These are phyloP conservation scores for Cryptococcus depauperatus DNA, from an alignment of 1,284 basidiomycete genomes.

Conservation along the genomic window DNA sequence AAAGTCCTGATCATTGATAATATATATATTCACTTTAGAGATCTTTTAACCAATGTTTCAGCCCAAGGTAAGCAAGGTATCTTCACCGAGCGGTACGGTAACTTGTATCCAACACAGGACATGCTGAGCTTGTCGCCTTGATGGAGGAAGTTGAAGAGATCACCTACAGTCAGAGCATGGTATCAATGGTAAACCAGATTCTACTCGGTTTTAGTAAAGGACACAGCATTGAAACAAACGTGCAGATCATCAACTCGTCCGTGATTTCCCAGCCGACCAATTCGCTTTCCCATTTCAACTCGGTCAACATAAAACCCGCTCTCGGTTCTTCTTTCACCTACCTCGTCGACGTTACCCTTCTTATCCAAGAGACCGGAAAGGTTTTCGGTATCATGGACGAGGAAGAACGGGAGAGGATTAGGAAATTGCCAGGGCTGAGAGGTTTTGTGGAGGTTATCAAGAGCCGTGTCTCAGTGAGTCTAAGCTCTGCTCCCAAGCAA, in stretches of 20 bases:
- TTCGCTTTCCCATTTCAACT: conserved; percentile 34
- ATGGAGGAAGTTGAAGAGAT: conserved; percentile 36
- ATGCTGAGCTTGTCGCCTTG: conserved; percentile 38
- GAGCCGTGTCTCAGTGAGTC: conserved; percentile 35
- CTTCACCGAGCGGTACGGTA: conserved; percentile 3
- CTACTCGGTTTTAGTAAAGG: neutral
- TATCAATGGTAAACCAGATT: conserved; percentile 27
- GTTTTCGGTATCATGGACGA: conserved; percentile 39
- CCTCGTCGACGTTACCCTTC: conserved; percentile 31
- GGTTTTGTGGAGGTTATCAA: conserved; percentile 40
- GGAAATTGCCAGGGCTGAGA: conserved; percentile 26
- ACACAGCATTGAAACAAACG: neutral
- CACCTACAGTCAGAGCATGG: conserved; percentile 20
- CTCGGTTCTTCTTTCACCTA: conserved; percentile 36
- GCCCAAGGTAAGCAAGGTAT: conserved; percentile 30
- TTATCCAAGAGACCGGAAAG: conserved; percentile 38
- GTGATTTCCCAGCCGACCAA: conserved; percentile 30
- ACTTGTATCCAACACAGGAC: conserved; percentile 19
- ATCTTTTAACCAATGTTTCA: conserved; percentile 28
- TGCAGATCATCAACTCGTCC: conserved; percentile 33
- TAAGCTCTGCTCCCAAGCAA: neutral
- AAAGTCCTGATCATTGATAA: conserved; percentile 37
- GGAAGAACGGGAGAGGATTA: conserved; percentile 30
- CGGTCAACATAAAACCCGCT: conserved; percentile 35
- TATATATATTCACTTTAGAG: conserved; percentile 33